Evolutionary conservation across 1,284 basidiomycete genomes (phyloP), one percentile per base, ranked within the genome.

Genomic region (Mrakiaceae sp.): DNA sequence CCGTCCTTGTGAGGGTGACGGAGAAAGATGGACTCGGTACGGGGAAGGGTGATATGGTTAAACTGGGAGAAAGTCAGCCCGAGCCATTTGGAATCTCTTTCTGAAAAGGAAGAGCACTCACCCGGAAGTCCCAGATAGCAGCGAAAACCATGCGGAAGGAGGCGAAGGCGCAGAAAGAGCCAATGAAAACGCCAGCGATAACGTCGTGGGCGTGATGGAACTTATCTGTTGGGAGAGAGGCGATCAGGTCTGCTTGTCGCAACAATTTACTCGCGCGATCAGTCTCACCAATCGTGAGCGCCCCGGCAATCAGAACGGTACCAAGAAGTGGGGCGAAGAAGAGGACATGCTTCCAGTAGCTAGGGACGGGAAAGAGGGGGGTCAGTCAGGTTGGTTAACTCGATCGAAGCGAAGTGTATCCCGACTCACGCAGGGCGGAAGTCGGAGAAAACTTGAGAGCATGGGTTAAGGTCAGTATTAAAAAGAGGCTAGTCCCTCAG

Each of bases 341-440:
- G 40, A 83, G 68, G 65, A 83, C 75, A 79, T 82, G 82, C 72
- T 83, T 83, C 82, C 82, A 84, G 72, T 82, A 83, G 6, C 79
- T 79, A 7, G 77, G 76, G 68, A n/a, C 40, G 40, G 14, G 39
- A 43, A 40, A 42, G 8, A 57, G 55, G 8, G 11, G n/a, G 10
- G 52, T 79, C 16, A 62, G 56, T 6, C 7, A 42, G 3, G 0
- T 51, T 54, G 14, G 14, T 60, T 49, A 16, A 58, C 79, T 42
- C 7, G 6, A 46, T 5, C 4, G 46, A 42, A 48, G 43, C 8
- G 27, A 49, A 49, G 39, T 6, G n/a, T 51, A 14, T 39, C 42
- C 27, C 16, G 14, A 69, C 70, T 67, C 51, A 72, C 66, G 73
- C 72, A 3, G 73, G 71, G 42, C 73, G 71, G 71, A 82, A 80